Conservation (phyloP, 1,284 basidiomycete genomes). For the Mycosarcoma mackinlayi region DNA sequence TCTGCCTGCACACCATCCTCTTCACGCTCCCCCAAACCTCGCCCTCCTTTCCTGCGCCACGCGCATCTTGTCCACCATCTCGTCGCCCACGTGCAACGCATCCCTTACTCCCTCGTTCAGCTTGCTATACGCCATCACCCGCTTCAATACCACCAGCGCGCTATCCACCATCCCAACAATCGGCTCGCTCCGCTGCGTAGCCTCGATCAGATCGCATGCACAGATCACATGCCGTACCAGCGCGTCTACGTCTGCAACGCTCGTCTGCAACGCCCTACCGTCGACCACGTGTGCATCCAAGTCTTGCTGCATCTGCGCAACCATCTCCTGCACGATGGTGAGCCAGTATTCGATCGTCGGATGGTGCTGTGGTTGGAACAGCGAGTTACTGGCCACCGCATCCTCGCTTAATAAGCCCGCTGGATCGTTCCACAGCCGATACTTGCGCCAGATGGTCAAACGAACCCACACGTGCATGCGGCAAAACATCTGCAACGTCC, state of each 20-base stretch:
- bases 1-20: neutral
- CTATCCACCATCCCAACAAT: conserved; percentile 12
- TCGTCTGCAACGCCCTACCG: conserved; percentile 15
- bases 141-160: conserved; percentile 28
- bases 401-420: neutral
- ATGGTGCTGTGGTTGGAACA: conserved; percentile 27
- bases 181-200: conserved; percentile 8
- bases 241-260: conserved; percentile 30
- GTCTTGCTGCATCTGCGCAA: conserved; percentile 25
- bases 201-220: conserved; percentile 25
- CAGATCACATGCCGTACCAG: conserved; percentile 27
- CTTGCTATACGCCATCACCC: conserved; percentile 15
- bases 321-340: conserved; percentile 28
- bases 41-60: conserved; percentile 12
- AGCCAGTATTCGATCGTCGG: conserved; percentile 49
- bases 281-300: conserved; percentile 36
- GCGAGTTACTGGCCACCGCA: neutral
- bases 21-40: neutral
- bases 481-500: conserved; percentile 52
- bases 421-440: conserved; percentile 29
- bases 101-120: conserved; percentile 5
- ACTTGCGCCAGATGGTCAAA: conserved; percentile 46
- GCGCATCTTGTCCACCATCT: conserved; percentile 9
- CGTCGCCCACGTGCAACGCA: conserved; percentile 16
- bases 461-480: conserved; percentile 52